These are phyloP conservation scores for Encephalitozoon romaleae DNA, from an alignment of 371 early-diverging fungal genomes.

Conservation along the genomic window DNA sequence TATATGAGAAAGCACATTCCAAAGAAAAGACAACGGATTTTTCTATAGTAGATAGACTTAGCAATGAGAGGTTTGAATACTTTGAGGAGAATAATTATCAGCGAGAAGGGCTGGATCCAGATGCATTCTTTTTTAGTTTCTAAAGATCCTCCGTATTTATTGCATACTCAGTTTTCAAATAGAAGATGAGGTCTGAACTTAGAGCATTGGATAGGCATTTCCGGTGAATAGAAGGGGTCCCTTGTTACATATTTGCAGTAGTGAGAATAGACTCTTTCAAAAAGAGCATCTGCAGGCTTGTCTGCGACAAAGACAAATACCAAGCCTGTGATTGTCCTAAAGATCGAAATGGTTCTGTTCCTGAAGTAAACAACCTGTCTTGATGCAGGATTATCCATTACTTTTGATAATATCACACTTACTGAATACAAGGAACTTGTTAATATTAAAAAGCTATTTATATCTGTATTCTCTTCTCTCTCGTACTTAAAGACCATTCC, in stretches of 20 bases:
- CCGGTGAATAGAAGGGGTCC: slow-evolving; percentile 90
- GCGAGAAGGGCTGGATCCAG: neutral
- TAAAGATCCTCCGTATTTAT: neutral
- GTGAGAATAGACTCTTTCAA: slow-evolving; percentile 71
- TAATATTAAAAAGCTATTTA: slow-evolving; percentile 26
- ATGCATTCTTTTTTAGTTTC: neutral
- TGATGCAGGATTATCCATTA: neutral
- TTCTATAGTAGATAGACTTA: neutral
- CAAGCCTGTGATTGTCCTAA: slow-evolving; percentile 11
- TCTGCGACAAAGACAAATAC: slow-evolving; percentile 35
- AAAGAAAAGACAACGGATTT: neutral
- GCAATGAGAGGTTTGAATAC: neutral
- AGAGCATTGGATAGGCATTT: slow-evolving; percentile 83
- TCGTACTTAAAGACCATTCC: slow-evolving; percentile 44
- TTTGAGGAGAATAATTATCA: neutral
- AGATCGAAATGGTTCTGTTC: slow-evolving; percentile 14
- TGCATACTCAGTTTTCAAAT: neutral
- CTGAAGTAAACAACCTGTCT: neutral
- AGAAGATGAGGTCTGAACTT: slow-evolving; percentile 37
- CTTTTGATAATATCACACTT: neutral
- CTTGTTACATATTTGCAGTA: slow-evolving; percentile 92
- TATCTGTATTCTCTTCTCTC: neutral
- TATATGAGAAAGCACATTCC: slow-evolving; percentile 16
- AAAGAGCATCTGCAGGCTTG: neutral
- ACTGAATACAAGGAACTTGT: slow-evolving; percentile 32